phyloP scores from a whole-genome alignment of 2,329 filamentous ascomycete genomes.

The Trichoderma koningiopsis region DNA sequence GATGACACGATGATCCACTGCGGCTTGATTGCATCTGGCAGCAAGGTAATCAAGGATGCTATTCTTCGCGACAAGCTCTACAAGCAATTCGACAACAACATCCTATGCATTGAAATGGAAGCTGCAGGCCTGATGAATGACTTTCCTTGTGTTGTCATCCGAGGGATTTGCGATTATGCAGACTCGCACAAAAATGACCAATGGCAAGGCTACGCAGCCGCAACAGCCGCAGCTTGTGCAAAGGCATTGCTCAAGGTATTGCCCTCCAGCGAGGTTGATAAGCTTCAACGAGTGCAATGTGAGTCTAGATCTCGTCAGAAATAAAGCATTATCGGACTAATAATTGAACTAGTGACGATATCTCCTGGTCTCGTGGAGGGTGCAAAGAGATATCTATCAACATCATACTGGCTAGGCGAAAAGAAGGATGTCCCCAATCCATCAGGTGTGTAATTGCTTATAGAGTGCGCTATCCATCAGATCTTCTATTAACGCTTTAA shows the following conservation, averaged over 20 bases:
- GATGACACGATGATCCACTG: constrained; percentile 21
- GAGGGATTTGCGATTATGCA: constrained; percentile 40
- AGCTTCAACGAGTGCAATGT: background rate
- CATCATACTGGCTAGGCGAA: background rate
- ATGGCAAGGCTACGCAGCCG: constrained; percentile 34
- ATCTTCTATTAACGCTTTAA: background rate
- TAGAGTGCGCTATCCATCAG: background rate
- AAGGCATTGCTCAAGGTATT: constrained; percentile 20
- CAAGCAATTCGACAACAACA: background rate
- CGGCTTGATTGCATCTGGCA: constrained; percentile 23
- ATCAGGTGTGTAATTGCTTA: background rate
- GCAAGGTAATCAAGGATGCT: constrained; percentile 27
- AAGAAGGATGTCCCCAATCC: background rate
- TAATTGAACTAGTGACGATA: background rate
- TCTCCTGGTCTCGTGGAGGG: background rate
- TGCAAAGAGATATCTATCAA: background rate
- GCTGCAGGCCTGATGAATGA: constrained; percentile 34
- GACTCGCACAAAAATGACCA: constrained; percentile 36
- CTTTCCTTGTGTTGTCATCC: constrained; percentile 35
- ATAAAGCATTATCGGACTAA: background rate
- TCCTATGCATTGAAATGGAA: constrained; percentile 35
- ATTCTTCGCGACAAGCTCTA: background rate
- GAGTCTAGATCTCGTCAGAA: background rate
- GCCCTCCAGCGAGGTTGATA: background rate
- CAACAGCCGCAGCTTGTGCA: constrained; percentile 33